Evolutionary conservation across 306 rosid genomes (phyloP).

Genomic region (Carpinus fangiana): DNA sequence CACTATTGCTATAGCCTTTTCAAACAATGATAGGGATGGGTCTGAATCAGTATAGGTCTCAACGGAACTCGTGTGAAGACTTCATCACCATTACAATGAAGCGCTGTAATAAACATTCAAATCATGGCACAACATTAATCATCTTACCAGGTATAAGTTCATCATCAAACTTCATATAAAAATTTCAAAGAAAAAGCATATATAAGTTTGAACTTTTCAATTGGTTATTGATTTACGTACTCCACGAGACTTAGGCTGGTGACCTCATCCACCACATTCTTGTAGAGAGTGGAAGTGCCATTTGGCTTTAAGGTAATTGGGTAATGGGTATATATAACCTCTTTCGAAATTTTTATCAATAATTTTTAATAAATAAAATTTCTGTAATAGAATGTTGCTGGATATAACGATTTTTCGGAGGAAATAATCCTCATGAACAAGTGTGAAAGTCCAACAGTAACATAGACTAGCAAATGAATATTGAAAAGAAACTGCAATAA

Average conservation of each 20-base stretch:
- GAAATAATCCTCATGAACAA: neutral
- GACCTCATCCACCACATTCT: neutral
- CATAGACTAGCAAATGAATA: neutral
- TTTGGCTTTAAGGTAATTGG: neutral
- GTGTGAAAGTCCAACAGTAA: neutral
- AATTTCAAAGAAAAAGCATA: neutral
- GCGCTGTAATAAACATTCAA: conserved; percentile 8
- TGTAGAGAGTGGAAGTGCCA: neutral
- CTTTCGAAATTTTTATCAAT: too few species aligned
- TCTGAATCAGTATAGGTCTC: conserved; percentile 3
- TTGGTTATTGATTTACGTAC: neutral
- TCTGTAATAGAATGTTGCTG: neutral
- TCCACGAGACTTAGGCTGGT: neutral
- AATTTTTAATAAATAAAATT: neutral
- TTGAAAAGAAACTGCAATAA: neutral
- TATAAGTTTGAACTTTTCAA: neutral
- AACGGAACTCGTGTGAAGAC: neutral
- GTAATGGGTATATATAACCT: neutral
- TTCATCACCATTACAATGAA: conserved; percentile 1
- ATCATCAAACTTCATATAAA: neutral
- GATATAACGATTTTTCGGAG: neutral
- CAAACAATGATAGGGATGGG: neutral
- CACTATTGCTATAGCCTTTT: neutral
- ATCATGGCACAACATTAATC: conserved; percentile 17
- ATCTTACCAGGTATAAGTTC: conserved; percentile 2